Base-by-base conservation (phyloP, 2,329 filamentous ascomycete species). In the Ceratocystis lukuohia region DNA sequence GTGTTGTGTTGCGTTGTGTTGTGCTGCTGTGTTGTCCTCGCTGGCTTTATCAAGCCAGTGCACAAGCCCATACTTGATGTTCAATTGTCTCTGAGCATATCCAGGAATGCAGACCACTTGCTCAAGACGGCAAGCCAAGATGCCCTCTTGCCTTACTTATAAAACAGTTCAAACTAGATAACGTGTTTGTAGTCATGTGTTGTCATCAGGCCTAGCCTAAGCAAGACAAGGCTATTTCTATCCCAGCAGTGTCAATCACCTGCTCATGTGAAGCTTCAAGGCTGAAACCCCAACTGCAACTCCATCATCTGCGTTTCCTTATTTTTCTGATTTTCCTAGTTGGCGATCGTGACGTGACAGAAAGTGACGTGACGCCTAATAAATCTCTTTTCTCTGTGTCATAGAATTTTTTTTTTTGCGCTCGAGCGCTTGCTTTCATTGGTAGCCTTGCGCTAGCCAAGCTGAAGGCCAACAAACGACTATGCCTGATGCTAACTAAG, bases 361-460 rank as follows among this genome's bases (percentile, higher is more conserved):
- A 5, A 28, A 30, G 6, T 30, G 56, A 37, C 48, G 48, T 53
- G 48, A 53, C 22, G 48, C 25, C 48, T 15, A 28, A 6, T 53
- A 10, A 53, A 22, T 12, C 12, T 28, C 25, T 59, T 59, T 37
- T 59, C 28, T n/a, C 12, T 10, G 17, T 33, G 37, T 59, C 28
- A n/a, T 20, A 30, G 33, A n/a, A 25, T 22, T 56, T 48, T 22
- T 48, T 53, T 33, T 59, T 59, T 33, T 37, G 28, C 56, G 56
- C 56, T 37, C 56, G 30, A 59, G 56, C 56, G 56, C 12, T 30
- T 37, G 56, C 28, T n/a, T 37, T 37, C 12, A 59, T 6, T 59
- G 25, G 56, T 33, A 59, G 56, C 56, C 56, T 59, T 59, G 56
- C 56, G 56, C 56, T 59, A 59, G n/a, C 56, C n/a, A 33, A 57